A percentile compares a stretch with the other conserved stretches of the same genome.
phyloP scores from a whole-genome alignment of 352 stramenopile species.

The Phytophthora pseudosyringae region DNA sequence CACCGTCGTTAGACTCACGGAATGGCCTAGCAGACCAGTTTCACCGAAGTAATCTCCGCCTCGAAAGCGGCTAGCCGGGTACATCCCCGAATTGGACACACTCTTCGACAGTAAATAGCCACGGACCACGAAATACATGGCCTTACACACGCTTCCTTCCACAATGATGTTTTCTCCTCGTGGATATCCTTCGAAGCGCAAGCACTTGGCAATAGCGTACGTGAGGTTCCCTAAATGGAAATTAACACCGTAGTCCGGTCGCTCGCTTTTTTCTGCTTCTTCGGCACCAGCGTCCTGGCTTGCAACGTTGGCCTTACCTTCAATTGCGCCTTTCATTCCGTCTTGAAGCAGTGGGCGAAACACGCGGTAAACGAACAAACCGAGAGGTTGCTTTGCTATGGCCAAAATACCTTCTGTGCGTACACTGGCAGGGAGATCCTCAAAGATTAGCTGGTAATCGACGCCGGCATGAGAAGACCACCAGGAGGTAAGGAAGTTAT shows the following conservation, averaged over 20 bases:
- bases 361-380: slow-evolving; percentile 46
- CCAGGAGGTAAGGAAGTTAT: slow-evolving; percentile 59
- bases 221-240: slow-evolving; percentile 39
- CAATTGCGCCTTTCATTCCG: not conserved
- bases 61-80: slow-evolving; percentile 52
- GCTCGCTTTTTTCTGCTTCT: not conserved
- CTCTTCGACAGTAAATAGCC: slow-evolving; percentile 63
- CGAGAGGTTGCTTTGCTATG: slow-evolving; percentile 54
- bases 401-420: slow-evolving; percentile 52
- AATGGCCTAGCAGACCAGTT: slow-evolving; percentile 56
- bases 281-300: slow-evolving; percentile 7
- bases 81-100: slow-evolving; percentile 52
- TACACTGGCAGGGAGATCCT: slow-evolving; percentile 55
- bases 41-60: slow-evolving; percentile 68
- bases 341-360: slow-evolving; percentile 46
- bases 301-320: not conserved
- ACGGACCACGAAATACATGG: slow-evolving; percentile 76
- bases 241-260: slow-evolving; percentile 4
- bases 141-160: slow-evolving; percentile 62
- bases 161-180: slow-evolving; percentile 63
- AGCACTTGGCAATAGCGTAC: slow-evolving; percentile 48
- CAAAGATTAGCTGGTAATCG: slow-evolving; percentile 64
- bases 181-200: slow-evolving; percentile 72
- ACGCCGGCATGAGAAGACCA: slow-evolving; percentile 67
- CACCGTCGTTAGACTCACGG: slow-evolving; percentile 60